Percentiles rank a stretch among this genome's conserved stretches.
Evolutionary conservation across 2,329 filamentous ascomycete species (phyloP).

Genomic region (Epicoccum nigrum): DNA sequence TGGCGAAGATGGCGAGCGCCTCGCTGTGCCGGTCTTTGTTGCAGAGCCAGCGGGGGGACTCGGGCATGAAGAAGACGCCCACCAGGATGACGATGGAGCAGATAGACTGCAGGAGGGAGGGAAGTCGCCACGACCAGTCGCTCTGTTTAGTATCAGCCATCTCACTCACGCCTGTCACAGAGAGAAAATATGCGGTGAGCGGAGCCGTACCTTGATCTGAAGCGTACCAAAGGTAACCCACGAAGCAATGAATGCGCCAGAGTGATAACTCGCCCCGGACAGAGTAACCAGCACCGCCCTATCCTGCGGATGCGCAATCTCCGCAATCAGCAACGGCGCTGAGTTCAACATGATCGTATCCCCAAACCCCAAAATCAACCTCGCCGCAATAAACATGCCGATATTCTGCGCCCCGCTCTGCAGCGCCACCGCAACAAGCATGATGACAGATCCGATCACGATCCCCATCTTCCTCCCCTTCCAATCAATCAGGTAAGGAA

Average conservation of each 20-base stretch:
- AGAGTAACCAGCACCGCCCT: conserved; percentile 33
- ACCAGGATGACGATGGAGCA: conserved; percentile 51
- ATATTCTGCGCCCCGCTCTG: conserved; percentile 52
- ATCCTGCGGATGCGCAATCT: conserved; percentile 38
- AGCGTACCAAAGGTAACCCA: conserved; percentile 51
- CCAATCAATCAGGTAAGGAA: conserved; percentile 37
- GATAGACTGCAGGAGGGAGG: conserved; percentile 36
- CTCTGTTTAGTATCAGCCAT: not conserved
- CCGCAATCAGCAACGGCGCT: conserved; percentile 41
- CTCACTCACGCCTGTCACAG: not conserved
- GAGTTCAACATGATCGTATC: conserved; percentile 60
- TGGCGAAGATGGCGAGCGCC: conserved; percentile 60
- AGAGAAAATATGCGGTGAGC: not conserved
- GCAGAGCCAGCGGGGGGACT: conserved; percentile 66
- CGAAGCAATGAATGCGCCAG: conserved; percentile 20
- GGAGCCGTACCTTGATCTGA: not conserved
- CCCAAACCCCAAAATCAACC: conserved; percentile 51
- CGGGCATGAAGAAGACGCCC: conserved; percentile 59
- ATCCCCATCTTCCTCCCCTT: conserved; percentile 59
- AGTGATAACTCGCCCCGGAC: conserved; percentile 12
- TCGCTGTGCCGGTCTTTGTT: conserved; percentile 59
- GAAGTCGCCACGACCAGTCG: conserved; percentile 11
- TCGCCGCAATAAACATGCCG: conserved; percentile 55
- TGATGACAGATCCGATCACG: conserved; percentile 58
- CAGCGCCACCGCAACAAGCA: conserved; percentile 57